A percentile compares a stretch with the other conserved stretches of the same genome.
phyloP scores from a whole-genome alignment of 768 basidiomycete species.

The Phanerochaete carnosa region DNA sequence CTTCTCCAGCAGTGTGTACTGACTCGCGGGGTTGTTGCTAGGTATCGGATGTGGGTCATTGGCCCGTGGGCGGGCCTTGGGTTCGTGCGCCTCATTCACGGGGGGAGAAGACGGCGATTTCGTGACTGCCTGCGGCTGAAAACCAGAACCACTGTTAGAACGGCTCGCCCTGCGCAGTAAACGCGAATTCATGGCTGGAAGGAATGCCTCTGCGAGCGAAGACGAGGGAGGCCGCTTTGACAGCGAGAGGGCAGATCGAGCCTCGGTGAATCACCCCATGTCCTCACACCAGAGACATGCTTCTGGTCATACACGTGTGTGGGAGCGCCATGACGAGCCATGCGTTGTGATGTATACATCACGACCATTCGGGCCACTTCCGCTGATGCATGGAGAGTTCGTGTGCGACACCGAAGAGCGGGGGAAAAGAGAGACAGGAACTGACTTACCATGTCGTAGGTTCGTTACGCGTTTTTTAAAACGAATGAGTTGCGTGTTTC shows the following conservation, averaged over 20 bases:
- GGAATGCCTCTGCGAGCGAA: slow-evolving; percentile 20
- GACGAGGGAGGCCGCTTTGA: slow-evolving; percentile 11
- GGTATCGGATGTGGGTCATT: slow-evolving; percentile 68
- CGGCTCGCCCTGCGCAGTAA: slow-evolving; percentile 37
- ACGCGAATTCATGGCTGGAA: slow-evolving; percentile 41
- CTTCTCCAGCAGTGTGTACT: slow-evolving; percentile 92
- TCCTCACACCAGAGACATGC: slow-evolving; percentile 12
- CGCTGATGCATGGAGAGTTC: slow-evolving; percentile 2
- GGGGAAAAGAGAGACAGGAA: neutral
- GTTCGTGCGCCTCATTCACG: slow-evolving; percentile 32
- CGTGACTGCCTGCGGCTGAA: slow-evolving; percentile 21
- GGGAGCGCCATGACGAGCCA: slow-evolving; percentile 11
- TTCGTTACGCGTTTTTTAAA: slow-evolving; percentile 9
- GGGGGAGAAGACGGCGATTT: slow-evolving; percentile 49
- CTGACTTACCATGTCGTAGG: slow-evolving; percentile 7
- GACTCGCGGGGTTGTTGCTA: slow-evolving; percentile 78
- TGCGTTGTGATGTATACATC: slow-evolving; percentile 1
- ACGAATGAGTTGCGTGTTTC: slow-evolving; percentile 1
- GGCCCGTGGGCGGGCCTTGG: slow-evolving; percentile 28
- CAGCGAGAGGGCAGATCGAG: neutral
- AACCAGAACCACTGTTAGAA: slow-evolving; percentile 20
- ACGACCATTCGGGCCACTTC: slow-evolving; percentile 1
- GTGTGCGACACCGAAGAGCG: neutral
- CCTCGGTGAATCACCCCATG: neutral
- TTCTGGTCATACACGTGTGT: slow-evolving; percentile 23